Conservation (phyloP, 768 basidiomycete genomes). For the Russula lepida region DNA sequence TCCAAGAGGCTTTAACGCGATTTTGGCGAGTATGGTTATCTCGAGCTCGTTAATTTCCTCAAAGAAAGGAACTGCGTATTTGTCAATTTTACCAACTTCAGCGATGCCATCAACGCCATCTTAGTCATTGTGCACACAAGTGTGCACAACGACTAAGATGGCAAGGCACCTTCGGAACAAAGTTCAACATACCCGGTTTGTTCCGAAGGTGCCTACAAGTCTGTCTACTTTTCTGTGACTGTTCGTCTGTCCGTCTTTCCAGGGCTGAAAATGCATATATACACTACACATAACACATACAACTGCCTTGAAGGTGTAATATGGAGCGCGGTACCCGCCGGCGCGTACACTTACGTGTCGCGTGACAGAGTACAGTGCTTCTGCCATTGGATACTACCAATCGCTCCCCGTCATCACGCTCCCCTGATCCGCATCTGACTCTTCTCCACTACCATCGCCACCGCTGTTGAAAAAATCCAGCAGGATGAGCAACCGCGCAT, state of each 20-base stretch:
- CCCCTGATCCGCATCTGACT: no score
- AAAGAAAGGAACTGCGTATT: constrained; percentile 97
- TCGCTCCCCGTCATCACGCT: no score
- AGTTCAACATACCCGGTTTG: not conserved
- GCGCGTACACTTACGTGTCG: no score
- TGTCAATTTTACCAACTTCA: constrained; percentile 91
- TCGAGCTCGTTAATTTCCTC: constrained; percentile 92
- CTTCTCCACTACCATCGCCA: no score
- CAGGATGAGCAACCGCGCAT: no score
- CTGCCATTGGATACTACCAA: no score
- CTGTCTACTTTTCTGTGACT: no score
- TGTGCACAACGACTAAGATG: no score
- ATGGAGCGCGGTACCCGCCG: constrained; percentile 7
- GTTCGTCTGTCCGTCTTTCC: constrained; percentile 8
- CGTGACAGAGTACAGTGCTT: no score
- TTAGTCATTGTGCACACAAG: not conserved
- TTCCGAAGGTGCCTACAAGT: constrained; percentile 16
- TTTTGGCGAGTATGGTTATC: constrained; percentile 93
- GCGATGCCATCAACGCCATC: constrained; percentile 96
- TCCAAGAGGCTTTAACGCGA: constrained; percentile 82
- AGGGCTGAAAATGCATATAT: constrained; percentile 13
- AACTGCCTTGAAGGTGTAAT: constrained; percentile 7
- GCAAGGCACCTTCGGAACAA: no score
- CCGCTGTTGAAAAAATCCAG: no score
- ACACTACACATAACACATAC: constrained; percentile 6